Conservation (phyloP, 2,329 filamentous ascomycete species). For the Colletotrichum tropicale region DNA sequence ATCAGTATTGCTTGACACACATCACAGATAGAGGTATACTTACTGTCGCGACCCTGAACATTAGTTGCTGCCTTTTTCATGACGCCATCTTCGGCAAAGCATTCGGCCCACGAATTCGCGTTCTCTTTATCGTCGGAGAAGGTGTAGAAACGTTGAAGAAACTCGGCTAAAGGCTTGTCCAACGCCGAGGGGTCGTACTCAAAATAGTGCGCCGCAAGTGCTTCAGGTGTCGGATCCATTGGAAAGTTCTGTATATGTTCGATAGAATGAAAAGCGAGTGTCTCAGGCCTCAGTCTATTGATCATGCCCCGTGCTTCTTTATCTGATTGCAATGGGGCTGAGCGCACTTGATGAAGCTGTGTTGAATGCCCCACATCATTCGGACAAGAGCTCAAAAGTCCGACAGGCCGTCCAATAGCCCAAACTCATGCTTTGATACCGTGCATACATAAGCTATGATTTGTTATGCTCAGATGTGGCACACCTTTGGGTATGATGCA, state of each 20-base stretch:
- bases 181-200: not conserved
- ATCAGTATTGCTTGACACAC: not conserved
- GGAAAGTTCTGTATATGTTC: not conserved
- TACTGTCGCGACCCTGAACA: not conserved
- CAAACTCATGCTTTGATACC: not conserved
- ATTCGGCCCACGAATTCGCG: not conserved
- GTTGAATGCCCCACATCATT: not conserved
- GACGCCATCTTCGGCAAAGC: not conserved
- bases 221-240: not conserved
- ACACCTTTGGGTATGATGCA: not conserved
- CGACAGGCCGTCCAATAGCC: not conserved
- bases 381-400: not conserved
- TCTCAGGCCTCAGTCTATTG: not conserved
- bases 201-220: not conserved
- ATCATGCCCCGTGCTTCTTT: not conserved
- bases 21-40: not conserved
- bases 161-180: not conserved
- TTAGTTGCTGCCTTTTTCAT: not conserved
- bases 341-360: not conserved
- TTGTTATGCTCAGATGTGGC: not conserved
- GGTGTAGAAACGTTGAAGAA: not conserved
- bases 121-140: not conserved
- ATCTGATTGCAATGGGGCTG: not conserved
- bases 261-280: not conserved
- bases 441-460: not conserved